A percentile compares a stretch with the other conserved stretches of the same genome.
phyloP scores from a whole-genome alignment of 2,329 filamentous ascomycete genomes.

The Colletotrichum sp. region DNA sequence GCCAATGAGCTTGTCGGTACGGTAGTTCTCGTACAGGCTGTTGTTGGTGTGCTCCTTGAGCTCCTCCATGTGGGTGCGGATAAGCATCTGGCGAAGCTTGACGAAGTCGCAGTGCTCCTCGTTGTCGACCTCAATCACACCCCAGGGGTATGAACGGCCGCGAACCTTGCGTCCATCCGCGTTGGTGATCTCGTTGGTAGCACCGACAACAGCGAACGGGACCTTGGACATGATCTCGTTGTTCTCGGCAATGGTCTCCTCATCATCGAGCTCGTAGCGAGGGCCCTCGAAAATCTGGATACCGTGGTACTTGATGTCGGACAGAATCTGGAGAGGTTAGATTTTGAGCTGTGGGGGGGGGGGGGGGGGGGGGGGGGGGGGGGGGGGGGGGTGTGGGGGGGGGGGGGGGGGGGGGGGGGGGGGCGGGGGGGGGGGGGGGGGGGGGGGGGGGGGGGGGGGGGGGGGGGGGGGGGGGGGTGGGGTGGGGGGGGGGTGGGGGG shows the following conservation, averaged over 20 bases:
- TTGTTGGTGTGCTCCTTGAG: constrained; percentile 99
- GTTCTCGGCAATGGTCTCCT: constrained; percentile 99
- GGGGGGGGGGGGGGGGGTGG: no score
- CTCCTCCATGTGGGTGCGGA: constrained; percentile 99
- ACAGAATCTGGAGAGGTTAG: constrained; percentile 73
- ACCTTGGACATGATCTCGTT: constrained; percentile 99
- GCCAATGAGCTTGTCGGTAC: constrained; percentile 96
- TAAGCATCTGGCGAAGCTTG: constrained; percentile 99
- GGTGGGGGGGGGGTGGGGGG: no score
- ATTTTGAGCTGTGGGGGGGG: background rate
- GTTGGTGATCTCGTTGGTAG: constrained; percentile 91
- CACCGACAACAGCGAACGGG: constrained; percentile 96
- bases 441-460: no score
- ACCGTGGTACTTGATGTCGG: constrained; percentile 95
- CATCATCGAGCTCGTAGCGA: constrained; percentile 97
- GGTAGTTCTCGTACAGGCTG: constrained; percentile 98
- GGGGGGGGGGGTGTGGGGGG: no score
- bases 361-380: no score
- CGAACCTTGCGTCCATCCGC: constrained; percentile 94
- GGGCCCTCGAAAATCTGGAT: constrained; percentile 99
- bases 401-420: no score
- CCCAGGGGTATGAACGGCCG: constrained; percentile 96
- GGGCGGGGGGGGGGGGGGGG: no score
- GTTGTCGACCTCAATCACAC: constrained; percentile 98
- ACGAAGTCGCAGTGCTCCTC: constrained; percentile 99